These are phyloP conservation scores for Sutorius australiensis DNA, from an alignment of 768 basidiomycete species.

Conservation along the genomic window DNA sequence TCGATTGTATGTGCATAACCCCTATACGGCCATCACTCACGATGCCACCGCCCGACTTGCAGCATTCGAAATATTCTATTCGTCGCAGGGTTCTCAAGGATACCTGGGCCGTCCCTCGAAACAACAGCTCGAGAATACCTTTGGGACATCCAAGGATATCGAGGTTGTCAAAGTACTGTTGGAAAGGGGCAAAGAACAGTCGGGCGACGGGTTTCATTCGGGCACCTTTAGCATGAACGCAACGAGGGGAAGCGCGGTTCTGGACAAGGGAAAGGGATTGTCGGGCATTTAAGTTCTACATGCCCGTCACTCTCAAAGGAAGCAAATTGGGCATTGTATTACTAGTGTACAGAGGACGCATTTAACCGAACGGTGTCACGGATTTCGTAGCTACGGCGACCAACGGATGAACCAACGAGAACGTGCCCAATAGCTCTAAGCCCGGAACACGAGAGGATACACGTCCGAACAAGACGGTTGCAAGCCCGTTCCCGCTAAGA, in stretches of 20 bases:
- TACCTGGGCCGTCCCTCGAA: conserved; percentile 69
- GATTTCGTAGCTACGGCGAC: not conserved
- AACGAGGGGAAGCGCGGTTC: conserved; percentile 32
- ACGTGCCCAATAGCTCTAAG: no score
- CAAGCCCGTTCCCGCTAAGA: not conserved
- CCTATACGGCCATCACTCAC: not conserved
- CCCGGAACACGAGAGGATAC: not conserved
- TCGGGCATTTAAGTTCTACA: conserved; percentile 31
- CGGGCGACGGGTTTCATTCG: conserved; percentile 43
- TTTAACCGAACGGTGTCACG: not conserved
- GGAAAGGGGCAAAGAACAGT: conserved; percentile 57
- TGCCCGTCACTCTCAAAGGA: not conserved
- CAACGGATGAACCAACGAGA: no score
- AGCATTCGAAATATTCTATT: conserved; percentile 73
- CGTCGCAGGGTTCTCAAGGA: conserved; percentile 76
- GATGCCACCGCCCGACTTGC: not conserved
- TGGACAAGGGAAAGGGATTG: conserved; percentile 40
- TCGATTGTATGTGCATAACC: conserved; percentile 61
- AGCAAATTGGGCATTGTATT: conserved; percentile 12
- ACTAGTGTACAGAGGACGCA: conserved; percentile 8
- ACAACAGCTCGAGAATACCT: conserved; percentile 75
- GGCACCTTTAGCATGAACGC: conserved; percentile 12
- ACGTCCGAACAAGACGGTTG: not conserved
- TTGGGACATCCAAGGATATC: conserved; percentile 59
- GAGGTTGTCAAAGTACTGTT: conserved; percentile 62